A percentile compares a stretch with the other conserved stretches of the same genome.
Evolutionary conservation across 306 rosid species (phyloP).

Genomic region (Delonix regia): DNA sequence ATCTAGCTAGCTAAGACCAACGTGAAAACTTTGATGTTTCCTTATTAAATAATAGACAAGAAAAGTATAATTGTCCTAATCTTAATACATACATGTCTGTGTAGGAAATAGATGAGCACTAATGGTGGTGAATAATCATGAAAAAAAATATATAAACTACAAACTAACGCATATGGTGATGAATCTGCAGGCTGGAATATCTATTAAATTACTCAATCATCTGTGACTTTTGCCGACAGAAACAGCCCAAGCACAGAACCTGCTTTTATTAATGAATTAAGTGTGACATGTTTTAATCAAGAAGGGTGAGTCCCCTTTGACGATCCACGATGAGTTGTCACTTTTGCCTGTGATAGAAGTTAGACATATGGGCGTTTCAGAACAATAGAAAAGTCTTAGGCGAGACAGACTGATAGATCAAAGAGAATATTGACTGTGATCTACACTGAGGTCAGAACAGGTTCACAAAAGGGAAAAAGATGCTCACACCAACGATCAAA

Average conservation of each 20-base stretch:
- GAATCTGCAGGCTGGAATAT: slow-evolving; percentile 45
- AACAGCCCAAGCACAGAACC: slow-evolving; percentile 39
- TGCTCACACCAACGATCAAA: slow-evolving; percentile 4
- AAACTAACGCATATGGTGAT: slow-evolving; percentile 7
- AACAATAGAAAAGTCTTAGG: slow-evolving; percentile 1
- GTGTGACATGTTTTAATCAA: slow-evolving; percentile 19
- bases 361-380: slow-evolving; percentile 2
- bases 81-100: no score
- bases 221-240: slow-evolving; percentile 29
- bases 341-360: slow-evolving; percentile 29
- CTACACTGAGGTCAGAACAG: no score
- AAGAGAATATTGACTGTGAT: no score
- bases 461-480: neutral
- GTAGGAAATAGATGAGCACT: no score
- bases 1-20: neutral
- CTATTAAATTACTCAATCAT: slow-evolving; percentile 34
- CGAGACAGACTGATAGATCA: neutral
- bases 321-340: slow-evolving; percentile 24
- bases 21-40: neutral
- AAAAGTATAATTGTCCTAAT: slow-evolving; percentile 37
- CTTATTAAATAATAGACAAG: slow-evolving; percentile 30
- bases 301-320: slow-evolving; percentile 26
- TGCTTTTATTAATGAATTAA: slow-evolving; percentile 15
- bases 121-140: no score
- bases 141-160: no score